Base-by-base conservation (phyloP, 1,139 yeast genomes). In the Hansenula lynferdii region DNA sequence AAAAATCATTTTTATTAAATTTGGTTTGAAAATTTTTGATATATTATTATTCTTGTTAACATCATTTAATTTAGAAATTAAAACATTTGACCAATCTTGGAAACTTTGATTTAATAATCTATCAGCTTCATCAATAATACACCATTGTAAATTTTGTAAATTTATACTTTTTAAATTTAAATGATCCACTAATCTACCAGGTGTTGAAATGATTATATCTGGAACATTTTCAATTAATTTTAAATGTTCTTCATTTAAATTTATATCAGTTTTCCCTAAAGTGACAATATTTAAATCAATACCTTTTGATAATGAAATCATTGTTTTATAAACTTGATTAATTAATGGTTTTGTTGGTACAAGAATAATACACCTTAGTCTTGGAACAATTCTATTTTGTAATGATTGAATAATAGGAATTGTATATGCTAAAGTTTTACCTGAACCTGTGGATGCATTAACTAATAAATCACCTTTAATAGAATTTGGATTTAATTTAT, bases 111-210 rank as follows among this genome's bases (percentile, higher is more conserved):
- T 87, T 47, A 92, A 70, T 41, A 92, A 67, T 43, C 96, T 70
- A 65, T 92, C 99, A 2, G 97, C 98, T 62, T 92, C 99, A 63
- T 92, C 99, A 31, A 92, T 76, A 4, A 92, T 85, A 50, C 94
- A 66, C 58, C 74, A 87, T 47, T 77, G 70, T 43, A 92, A 66
- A 42, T 72, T 66, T 18, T 64, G 60, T 41, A 87, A 59, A 41
- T 58, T 46, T 10, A 64, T 48, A 19, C 64, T 58, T n/a, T 53
- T 45, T 43, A 64, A 25, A 28, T 65, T 62, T 33, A 90, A 59
- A 60, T 92, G 98, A 49, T 94, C 98, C 12, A 92, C 97, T 34
- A 92, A 65, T 57, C 98, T 73, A 45, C 99, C 99, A 0, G 99
- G 98, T 0, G 98, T 87, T 6, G 89, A 68, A 2, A 92, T 74